phyloP scores from a whole-genome alignment of 2,329 filamentous ascomycete species.

The Aspergillus arachidicola region DNA sequence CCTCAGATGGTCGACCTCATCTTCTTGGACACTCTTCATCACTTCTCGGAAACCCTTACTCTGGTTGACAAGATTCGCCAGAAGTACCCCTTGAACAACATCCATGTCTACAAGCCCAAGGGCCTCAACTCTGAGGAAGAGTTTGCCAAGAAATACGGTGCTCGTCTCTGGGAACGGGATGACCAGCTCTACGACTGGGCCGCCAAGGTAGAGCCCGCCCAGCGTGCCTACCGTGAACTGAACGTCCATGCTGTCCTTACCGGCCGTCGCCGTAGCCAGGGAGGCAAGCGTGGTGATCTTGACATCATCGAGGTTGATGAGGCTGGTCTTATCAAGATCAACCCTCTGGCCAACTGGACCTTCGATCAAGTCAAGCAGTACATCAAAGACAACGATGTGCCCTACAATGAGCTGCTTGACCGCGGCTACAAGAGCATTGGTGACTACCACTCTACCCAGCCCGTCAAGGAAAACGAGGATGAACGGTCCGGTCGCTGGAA shows the following conservation, averaged over 20 bases:
- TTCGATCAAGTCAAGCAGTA: slow-evolving; percentile 90
- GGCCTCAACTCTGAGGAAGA: slow-evolving; percentile 72
- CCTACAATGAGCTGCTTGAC: slow-evolving; percentile 90
- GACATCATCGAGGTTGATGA: slow-evolving; percentile 93
- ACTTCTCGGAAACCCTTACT: slow-evolving; percentile 75
- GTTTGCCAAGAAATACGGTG: slow-evolving; percentile 81
- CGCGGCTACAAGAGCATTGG: slow-evolving; percentile 97
- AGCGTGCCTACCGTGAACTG: slow-evolving; percentile 85
- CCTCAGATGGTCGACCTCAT: slow-evolving; percentile 57
- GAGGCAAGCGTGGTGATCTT: slow-evolving; percentile 85
- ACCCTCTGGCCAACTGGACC: slow-evolving; percentile 91
- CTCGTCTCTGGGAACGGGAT: slow-evolving; percentile 80
- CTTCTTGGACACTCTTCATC: slow-evolving; percentile 83
- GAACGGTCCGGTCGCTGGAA: slow-evolving; percentile 97
- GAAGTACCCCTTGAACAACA: slow-evolving; percentile 74
- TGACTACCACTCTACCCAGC: slow-evolving; percentile 96
- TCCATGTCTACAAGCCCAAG: slow-evolving; percentile 89
- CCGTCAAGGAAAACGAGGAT: slow-evolving; percentile 87
- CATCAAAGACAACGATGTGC: slow-evolving; percentile 81
- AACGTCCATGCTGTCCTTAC: slow-evolving; percentile 89
- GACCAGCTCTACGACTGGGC: slow-evolving; percentile 94
- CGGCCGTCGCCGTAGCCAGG: slow-evolving; percentile 87
- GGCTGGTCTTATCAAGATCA: slow-evolving; percentile 91
- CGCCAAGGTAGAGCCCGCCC: slow-evolving; percentile 95
- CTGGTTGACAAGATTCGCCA: slow-evolving; percentile 73